These are phyloP conservation scores for Dittrichia graveolens DNA, from an alignment of 129 eudicot species.

Conservation along the genomic window DNA sequence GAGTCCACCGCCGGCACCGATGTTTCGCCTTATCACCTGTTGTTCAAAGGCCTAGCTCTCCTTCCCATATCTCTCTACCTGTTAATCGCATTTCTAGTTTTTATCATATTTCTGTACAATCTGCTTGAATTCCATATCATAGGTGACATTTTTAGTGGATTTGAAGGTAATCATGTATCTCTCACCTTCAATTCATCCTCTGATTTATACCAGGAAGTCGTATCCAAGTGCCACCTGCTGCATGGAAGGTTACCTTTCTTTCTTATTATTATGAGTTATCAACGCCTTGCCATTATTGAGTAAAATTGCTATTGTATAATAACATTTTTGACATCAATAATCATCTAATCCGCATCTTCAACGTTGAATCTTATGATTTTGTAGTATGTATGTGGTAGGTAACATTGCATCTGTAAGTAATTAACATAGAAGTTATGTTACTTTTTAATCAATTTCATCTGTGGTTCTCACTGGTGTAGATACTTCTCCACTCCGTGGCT, in stretches of 20 bases:
- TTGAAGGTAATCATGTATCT: slow-evolving; percentile 61
- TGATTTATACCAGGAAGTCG: slow-evolving; percentile 53
- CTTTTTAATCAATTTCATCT: neutral
- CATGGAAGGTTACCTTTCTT: slow-evolving; percentile 56
- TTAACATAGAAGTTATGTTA: neutral
- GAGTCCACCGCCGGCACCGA: slow-evolving; percentile 1
- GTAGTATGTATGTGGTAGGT: neutral
- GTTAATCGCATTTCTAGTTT: slow-evolving; percentile 10
- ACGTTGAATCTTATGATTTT: neutral
- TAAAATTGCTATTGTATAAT: too few relatives aligned
- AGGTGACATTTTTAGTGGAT: slow-evolving; percentile 55
- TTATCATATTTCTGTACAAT: slow-evolving; percentile 46
- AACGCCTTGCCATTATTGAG: too few relatives aligned
- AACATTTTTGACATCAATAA: too few relatives aligned
- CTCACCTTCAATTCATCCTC: slow-evolving; percentile 55
- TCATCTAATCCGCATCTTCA: neutral
- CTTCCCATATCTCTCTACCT: slow-evolving; percentile 66
- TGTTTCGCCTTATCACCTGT: slow-evolving; percentile 47
- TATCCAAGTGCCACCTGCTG: slow-evolving; percentile 72
- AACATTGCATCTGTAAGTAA: neutral
- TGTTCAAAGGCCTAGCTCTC: slow-evolving; percentile 45
- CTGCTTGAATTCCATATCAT: slow-evolving; percentile 65
- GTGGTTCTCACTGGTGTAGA: slow-evolving; percentile 35
- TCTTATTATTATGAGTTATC: neutral
- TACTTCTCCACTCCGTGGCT: slow-evolving; percentile 82